phyloP scores from a whole-genome alignment of 2,329 filamentous ascomycete genomes.

The Ophiostoma ulmi region DNA sequence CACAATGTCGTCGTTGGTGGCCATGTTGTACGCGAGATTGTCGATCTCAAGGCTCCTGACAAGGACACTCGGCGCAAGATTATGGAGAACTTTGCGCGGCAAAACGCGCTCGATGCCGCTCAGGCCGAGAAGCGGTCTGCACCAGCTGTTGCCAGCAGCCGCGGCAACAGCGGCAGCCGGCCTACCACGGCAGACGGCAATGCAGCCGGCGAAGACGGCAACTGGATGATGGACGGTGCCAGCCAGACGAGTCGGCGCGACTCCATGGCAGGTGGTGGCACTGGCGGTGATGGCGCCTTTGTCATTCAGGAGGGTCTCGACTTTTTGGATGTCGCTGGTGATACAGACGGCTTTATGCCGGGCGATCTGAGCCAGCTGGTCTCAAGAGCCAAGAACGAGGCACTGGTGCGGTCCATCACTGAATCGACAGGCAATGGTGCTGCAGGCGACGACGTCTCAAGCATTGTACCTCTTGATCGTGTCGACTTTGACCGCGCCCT shows the following conservation, averaged over 20 bases:
- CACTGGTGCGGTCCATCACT: conserved; percentile 75
- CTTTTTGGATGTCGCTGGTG: conserved; percentile 85
- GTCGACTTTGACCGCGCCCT: conserved; percentile 79
- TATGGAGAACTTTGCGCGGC: conserved; percentile 69
- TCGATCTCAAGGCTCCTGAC: conserved; percentile 82
- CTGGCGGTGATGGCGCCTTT: conserved; percentile 53
- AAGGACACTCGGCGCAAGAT: conserved; percentile 84
- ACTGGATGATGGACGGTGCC: conserved; percentile 76
- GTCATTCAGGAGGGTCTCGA: conserved; percentile 72
- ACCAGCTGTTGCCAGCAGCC: background rate
- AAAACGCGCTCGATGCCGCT: conserved; percentile 41
- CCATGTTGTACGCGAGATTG: conserved; percentile 86
- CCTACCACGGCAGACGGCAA: conserved; percentile 54
- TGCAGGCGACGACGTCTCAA: conserved; percentile 39
- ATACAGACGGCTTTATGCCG: conserved; percentile 97
- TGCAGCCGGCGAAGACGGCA: conserved; percentile 47
- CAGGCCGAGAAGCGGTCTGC: conserved; percentile 36
- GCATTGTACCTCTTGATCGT: conserved; percentile 59
- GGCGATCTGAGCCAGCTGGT: conserved; percentile 84
- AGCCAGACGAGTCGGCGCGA: conserved; percentile 46
- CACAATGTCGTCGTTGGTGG: conserved; percentile 88
- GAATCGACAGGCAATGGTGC: conserved; percentile 42
- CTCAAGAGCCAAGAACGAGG: conserved; percentile 82
- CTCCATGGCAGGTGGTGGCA: conserved; percentile 31
- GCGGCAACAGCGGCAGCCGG: conserved; percentile 41